A percentile compares a stretch with the other conserved stretches of the same genome.
Evolutionary conservation across 805 yeast genomes (phyloP).

Genomic region (Isabelozyma pseudorhagii): DNA sequence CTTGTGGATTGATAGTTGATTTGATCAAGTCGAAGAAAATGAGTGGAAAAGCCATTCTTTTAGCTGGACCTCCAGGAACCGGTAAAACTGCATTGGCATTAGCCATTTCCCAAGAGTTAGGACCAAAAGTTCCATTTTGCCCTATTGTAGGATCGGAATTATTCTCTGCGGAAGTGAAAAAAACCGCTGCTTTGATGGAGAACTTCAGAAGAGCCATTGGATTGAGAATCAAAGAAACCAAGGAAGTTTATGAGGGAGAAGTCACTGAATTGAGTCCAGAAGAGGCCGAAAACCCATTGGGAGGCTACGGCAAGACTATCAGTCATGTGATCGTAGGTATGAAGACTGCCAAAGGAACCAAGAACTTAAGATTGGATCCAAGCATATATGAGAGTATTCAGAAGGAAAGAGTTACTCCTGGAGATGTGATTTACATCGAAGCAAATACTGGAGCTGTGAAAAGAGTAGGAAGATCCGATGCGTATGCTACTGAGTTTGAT

Average conservation of each 20-base stretch:
- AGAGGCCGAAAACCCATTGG: conserved; percentile 94
- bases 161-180: conserved; percentile 93
- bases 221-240: conserved; percentile 90
- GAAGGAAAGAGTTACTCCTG: conserved; percentile 90
- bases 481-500: conserved; percentile 97
- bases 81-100: conserved; percentile 97
- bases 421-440: conserved; percentile 96
- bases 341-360: conserved; percentile 89
- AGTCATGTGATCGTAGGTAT: conserved; percentile 92
- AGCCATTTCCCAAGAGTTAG: conserved; percentile 93
- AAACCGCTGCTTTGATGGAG: conserved; percentile 95
- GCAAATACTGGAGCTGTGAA: conserved; percentile 97
- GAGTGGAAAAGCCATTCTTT: conserved; percentile 92
- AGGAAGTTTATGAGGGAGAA: conserved; percentile 97
- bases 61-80: conserved; percentile 98
- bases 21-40: conserved; percentile 87
- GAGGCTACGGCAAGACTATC: conserved; percentile 97
- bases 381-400: conserved; percentile 90
- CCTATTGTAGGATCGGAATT: conserved; percentile 95
- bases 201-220: conserved; percentile 96
- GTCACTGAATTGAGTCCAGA: conserved; percentile 94
- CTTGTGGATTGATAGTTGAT: conserved; percentile 93
- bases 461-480: conserved; percentile 97
- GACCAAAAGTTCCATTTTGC: conserved; percentile 96
- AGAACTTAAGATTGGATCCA: conserved; percentile 85